Evolutionary conservation across 108 stramenopile genomes (phyloP), one percentile per base, ranked within the genome.

Genomic region (Cyclotella distinguenda): DNA sequence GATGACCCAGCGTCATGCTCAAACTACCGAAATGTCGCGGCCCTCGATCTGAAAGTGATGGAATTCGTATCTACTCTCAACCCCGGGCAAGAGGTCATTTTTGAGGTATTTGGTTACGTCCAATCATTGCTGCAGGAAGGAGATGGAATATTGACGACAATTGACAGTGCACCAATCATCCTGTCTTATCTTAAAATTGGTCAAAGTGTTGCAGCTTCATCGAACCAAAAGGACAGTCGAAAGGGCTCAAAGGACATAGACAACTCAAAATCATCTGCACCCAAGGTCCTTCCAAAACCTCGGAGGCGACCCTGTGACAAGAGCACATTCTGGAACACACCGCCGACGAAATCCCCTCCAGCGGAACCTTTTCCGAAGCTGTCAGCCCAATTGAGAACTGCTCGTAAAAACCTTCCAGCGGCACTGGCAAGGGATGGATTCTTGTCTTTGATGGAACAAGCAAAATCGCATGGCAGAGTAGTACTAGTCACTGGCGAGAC

Each of bases 401-500:
- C 76, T 28, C 75, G 95, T 32, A 74, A 80, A 56, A 53, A 61
- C 25, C 79, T 96, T 18, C 95, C 95, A 21, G 91, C 90, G 10
- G 79, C 78, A 16, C 69, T 72, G 12, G 82, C 85, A 31, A 73
- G 86, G 53, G 53, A 49, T 18, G 83, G 84, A 9, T 89, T 97
- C 60, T 60, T 95, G 21, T 27, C 65, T 0, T 54, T 60, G 21
- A 44, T 90, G 74, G 43, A 71, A 16, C 46, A 78, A 34, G 80
- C 87, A 8, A 68, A 77, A 12, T 51, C 46, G 31, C 27, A 15
- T 11, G 79, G 91, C 47, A 75, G 89, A 13, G 92, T 97, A 4
- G 56, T 89, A 13, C 60, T 95, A 2, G 79, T 95, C 0, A 89
- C 88, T 4, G 97, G 93, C 9, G 93, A 90, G 25, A 96, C 95